phyloP scores from a whole-genome alignment of 495 filamentous ascomycete species.

The Aspergillus ellipticus region DNA sequence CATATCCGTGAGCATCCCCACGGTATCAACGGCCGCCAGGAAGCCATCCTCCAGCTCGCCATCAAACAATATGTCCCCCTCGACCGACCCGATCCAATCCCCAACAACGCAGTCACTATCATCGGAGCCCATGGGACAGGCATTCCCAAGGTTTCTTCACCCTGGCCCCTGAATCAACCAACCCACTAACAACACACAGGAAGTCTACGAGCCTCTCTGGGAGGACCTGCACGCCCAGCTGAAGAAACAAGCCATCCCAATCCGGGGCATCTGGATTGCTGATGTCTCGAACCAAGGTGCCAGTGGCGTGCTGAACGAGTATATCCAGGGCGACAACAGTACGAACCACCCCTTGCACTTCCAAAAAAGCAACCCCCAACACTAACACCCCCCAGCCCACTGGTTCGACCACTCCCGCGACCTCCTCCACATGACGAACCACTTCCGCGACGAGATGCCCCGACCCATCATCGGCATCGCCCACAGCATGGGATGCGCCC shows the following conservation, averaged over 20 bases:
- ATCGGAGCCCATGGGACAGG: slow-evolving; percentile 65
- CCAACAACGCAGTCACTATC: slow-evolving; percentile 60
- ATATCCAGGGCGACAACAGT: slow-evolving; percentile 62
- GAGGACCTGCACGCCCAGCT: slow-evolving; percentile 54
- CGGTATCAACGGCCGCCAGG: slow-evolving; percentile 46
- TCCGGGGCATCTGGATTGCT: slow-evolving; percentile 71
- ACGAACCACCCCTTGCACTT: slow-evolving; percentile 10
- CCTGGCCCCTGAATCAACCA: not conserved
- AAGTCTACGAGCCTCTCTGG: slow-evolving; percentile 74
- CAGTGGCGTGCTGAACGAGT: slow-evolving; percentile 64
- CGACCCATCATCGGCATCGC: slow-evolving; percentile 72
- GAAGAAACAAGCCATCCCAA: slow-evolving; percentile 40
- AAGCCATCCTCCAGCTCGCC: slow-evolving; percentile 49
- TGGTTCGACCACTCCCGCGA: slow-evolving; percentile 79
- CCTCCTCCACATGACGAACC: slow-evolving; percentile 70
- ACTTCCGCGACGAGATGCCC: slow-evolving; percentile 66
- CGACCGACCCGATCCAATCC: slow-evolving; percentile 48
- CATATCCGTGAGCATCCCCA: slow-evolving; percentile 57
- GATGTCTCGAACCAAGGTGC: slow-evolving; percentile 67
- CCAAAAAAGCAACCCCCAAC: not conserved
- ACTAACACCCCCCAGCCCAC: slow-evolving; percentile 33
- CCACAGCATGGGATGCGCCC: slow-evolving; percentile 72
- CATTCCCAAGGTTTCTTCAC: slow-evolving; percentile 17
- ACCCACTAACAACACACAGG: slow-evolving; percentile 33
- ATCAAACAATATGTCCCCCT: slow-evolving; percentile 69